phyloP scores from a whole-genome alignment of 441 rosid species.

The Populus hybrid region DNA sequence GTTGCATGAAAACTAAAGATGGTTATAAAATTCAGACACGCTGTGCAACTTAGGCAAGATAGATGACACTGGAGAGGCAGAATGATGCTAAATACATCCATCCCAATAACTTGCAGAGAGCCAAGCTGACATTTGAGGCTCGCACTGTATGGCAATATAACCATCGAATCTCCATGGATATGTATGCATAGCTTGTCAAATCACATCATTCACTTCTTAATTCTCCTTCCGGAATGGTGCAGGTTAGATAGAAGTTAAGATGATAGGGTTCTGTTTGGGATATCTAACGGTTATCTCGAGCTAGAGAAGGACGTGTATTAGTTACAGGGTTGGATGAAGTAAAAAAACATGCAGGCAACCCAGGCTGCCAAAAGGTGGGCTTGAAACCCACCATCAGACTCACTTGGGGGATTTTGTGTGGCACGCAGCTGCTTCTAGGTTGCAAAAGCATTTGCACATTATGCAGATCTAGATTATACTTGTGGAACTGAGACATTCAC shows the following conservation, averaged over 20 bases:
- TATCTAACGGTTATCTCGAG: too few relatives aligned
- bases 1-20: not conserved
- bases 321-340: too few relatives aligned
- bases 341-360: too few relatives aligned
- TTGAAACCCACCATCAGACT: too few relatives aligned
- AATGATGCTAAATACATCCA: too few relatives aligned
- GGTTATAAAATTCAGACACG: not conserved
- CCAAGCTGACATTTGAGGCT: not conserved
- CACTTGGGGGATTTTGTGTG: not conserved
- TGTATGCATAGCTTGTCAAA: too few relatives aligned
- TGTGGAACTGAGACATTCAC: not conserved
- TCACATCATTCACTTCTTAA: too few relatives aligned
- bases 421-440: not conserved
- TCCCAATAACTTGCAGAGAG: not conserved
- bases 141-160: not conserved
- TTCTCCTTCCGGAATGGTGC: too few relatives aligned
- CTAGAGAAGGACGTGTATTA: too few relatives aligned
- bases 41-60: not conserved
- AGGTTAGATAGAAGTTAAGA: too few relatives aligned
- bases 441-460: not conserved
- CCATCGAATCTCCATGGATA: not conserved
- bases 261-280: too few relatives aligned
- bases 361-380: too few relatives aligned
- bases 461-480: not conserved
- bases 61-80: not conserved